phyloP scores from a whole-genome alignment of 495 filamentous ascomycete genomes.

The Cercophora samala region DNA sequence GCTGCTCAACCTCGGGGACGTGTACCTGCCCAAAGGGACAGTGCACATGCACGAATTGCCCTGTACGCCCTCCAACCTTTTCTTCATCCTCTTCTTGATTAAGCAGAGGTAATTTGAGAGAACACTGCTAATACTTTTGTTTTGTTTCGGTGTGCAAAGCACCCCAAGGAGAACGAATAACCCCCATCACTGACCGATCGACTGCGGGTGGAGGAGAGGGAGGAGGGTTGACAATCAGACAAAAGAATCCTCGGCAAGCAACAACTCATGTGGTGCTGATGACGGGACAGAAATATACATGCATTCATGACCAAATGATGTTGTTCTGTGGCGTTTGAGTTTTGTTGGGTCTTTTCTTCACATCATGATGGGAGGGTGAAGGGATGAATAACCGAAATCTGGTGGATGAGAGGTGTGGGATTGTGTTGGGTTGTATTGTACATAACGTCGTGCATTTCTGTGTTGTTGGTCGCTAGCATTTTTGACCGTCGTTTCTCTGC shows the following conservation, averaged over 20 bases:
- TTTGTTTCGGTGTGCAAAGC: no score
- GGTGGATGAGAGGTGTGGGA: no score
- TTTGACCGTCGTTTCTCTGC: no score
- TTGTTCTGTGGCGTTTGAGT: not conserved
- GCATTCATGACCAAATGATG: no score
- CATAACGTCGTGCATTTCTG: no score
- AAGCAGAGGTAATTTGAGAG: no score
- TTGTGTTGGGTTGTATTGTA: no score
- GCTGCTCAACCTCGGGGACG: constrained; percentile 16
- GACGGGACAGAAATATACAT: not conserved
- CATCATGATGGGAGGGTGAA: not conserved
- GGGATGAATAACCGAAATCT: no score
- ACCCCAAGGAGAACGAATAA: not conserved
- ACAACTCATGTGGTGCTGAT: not conserved
- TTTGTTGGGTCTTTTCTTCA: not conserved
- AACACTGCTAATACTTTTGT: no score
- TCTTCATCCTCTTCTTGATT: not conserved
- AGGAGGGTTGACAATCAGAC: not conserved
- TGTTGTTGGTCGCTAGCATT: no score
- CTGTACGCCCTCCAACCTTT: constrained; percentile 10
- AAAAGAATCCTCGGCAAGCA: not conserved
- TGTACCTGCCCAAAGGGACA: constrained; percentile 26
- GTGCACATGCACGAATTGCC: constrained; percentile 29
- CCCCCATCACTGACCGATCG: not conserved
- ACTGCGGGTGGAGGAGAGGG: not conserved